phyloP scores from a whole-genome alignment of 1,284 basidiomycete genomes.

The Boletus semigastroideus region DNA sequence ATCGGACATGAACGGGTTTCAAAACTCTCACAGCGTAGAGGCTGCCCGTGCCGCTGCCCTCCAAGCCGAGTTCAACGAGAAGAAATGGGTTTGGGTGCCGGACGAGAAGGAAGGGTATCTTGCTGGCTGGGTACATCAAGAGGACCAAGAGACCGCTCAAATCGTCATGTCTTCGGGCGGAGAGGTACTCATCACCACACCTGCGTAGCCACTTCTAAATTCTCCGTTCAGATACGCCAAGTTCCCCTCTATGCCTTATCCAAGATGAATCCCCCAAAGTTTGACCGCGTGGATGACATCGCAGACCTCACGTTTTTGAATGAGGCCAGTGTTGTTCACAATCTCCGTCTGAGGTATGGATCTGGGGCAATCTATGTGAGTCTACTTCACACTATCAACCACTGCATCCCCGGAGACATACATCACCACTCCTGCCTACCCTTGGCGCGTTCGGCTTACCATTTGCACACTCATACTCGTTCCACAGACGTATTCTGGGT shows the following conservation, averaged over 20 bases:
- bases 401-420: not conserved
- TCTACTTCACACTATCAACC: slow-evolving; percentile 20
- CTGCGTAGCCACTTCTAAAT: slow-evolving; percentile 8
- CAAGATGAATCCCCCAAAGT: slow-evolving; percentile 99
- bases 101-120: slow-evolving; percentile 89
- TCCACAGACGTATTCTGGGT: slow-evolving; percentile 87
- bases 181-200: slow-evolving; percentile 50
- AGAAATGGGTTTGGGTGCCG: slow-evolving; percentile 97
- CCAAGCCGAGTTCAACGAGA: slow-evolving; percentile 94
- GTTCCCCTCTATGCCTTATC: slow-evolving; percentile 79
- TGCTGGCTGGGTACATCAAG: slow-evolving; percentile 85
- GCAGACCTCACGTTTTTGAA: slow-evolving; percentile 98
- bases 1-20: slow-evolving; percentile 47
- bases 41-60: slow-evolving; percentile 79
- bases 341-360: slow-evolving; percentile 88
- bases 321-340: slow-evolving; percentile 98
- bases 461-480: slow-evolving; percentile 13
- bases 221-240: slow-evolving; percentile 57
- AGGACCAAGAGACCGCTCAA: slow-evolving; percentile 76
- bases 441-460: slow-evolving; percentile 1
- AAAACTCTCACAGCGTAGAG: slow-evolving; percentile 64
- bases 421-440: not conserved
- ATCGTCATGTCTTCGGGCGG: slow-evolving; percentile 81
- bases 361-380: slow-evolving; percentile 94
- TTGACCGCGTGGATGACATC: slow-evolving; percentile 97